phyloP scores from a whole-genome alignment of 768 basidiomycete genomes.

The Boletus reticuloceps region DNA sequence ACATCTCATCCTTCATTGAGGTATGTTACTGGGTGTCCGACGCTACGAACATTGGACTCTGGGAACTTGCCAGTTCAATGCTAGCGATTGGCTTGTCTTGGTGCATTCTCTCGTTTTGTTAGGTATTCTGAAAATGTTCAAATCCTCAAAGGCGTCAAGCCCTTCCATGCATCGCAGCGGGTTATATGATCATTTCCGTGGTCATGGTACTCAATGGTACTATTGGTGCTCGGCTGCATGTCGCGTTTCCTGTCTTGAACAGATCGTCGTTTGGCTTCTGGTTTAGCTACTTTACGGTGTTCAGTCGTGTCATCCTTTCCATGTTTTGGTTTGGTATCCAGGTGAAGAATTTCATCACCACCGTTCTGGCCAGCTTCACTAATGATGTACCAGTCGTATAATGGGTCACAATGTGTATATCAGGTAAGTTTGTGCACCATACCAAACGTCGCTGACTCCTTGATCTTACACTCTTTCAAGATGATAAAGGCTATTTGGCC shows the following conservation, averaged over 20 bases:
- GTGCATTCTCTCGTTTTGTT: conserved; percentile 24
- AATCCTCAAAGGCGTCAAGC: conserved; percentile 53
- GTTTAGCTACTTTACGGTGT: conserved; percentile 82
- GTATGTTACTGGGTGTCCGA: conserved; percentile 32
- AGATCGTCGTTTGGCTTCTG: conserved; percentile 88
- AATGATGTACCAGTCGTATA: conserved; percentile 39
- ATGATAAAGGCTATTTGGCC: conserved; percentile 88
- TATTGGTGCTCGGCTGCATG: conserved; percentile 70
- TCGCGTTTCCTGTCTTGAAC: conserved; percentile 76
- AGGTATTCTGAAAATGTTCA: neutral
- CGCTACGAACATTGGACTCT: conserved; percentile 42
- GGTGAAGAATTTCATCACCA: conserved; percentile 32
- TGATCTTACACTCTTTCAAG: conserved; percentile 10
- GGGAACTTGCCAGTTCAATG: conserved; percentile 63
- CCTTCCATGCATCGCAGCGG: conserved; percentile 65
- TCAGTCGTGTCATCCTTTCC: conserved; percentile 71
- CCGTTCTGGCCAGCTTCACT: neutral
- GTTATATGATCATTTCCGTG: conserved; percentile 67
- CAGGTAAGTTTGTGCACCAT: conserved; percentile 36
- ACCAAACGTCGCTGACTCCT: neutral
- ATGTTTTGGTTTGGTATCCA: conserved; percentile 87
- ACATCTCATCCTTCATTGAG: conserved; percentile 11
- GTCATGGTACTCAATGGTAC: conserved; percentile 79
- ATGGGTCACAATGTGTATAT: conserved; percentile 71
- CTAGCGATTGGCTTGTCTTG: conserved; percentile 73